A percentile compares a stretch with the other conserved stretches of the same genome.
Conservation (phyloP, 352 stramenopile species). For the Phytophthora agathidicida region DNA sequence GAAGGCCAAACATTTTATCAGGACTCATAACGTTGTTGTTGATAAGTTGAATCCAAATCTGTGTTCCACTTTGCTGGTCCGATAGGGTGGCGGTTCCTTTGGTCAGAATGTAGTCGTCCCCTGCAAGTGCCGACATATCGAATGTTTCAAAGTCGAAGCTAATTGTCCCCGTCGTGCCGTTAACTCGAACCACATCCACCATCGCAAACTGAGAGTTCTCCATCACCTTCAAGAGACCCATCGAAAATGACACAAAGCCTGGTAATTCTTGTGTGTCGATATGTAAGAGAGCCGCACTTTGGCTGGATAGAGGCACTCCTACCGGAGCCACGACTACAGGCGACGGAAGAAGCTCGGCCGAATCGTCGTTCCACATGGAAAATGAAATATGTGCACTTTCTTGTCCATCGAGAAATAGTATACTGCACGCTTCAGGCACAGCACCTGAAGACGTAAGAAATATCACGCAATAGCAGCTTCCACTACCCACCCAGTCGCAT, state of each 20-base stretch:
- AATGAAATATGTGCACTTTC: conserved; percentile 39
- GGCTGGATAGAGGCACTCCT: conserved; percentile 17
- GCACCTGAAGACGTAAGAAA: conserved; percentile 22
- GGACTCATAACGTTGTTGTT: conserved; percentile 48
- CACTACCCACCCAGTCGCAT: conserved; percentile 29
- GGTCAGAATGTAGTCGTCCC: conserved; percentile 43
- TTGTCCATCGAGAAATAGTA: conserved; percentile 58
- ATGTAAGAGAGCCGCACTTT: conserved; percentile 36
- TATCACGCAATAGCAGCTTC: conserved; percentile 45
- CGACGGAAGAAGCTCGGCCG: conserved; percentile 26
- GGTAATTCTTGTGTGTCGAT: conserved; percentile 27
- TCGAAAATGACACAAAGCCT: conserved; percentile 47
- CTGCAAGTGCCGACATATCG: conserved; percentile 35
- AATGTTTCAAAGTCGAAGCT: conserved; percentile 57
- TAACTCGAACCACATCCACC: conserved; percentile 54
- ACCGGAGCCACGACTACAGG: conserved; percentile 22
- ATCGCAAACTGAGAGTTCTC: conserved; percentile 47
- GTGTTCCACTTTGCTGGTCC: conserved; percentile 41
- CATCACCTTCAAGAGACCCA: conserved; percentile 20
- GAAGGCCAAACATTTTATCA: conserved; percentile 46
- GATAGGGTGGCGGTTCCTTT: conserved; percentile 29
- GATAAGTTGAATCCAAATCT: conserved; percentile 50
- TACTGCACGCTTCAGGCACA: conserved; percentile 11
- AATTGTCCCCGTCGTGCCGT: conserved; percentile 48
- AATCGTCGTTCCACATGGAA: conserved; percentile 45